Conservation (phyloP, 805 yeast species). For the Candida jianshihensis region DNA sequence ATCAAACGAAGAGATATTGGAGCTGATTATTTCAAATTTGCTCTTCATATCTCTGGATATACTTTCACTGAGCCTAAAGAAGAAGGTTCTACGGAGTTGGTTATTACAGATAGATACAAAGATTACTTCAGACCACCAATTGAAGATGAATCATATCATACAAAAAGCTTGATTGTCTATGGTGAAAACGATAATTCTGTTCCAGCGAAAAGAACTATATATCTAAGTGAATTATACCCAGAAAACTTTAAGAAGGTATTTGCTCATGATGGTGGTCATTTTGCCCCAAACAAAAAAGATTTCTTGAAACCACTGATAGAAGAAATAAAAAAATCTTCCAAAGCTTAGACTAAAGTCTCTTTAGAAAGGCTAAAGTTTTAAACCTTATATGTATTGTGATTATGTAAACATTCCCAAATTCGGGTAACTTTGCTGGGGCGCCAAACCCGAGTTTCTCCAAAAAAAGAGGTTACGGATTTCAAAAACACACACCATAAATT, state of each 20-base stretch:
- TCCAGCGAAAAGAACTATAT: constrained; percentile 59
- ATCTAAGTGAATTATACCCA: constrained; percentile 49
- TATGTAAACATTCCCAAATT: too few species aligned
- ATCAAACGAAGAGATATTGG: constrained; percentile 38
- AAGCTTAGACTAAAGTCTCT: neutral
- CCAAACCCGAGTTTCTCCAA: neutral
- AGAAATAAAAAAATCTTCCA: constrained; percentile 18
- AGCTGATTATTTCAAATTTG: constrained; percentile 49
- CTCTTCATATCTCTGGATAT: constrained; percentile 68
- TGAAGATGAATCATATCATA: constrained; percentile 23
- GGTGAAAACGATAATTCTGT: constrained; percentile 90
- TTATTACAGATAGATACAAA: constrained; percentile 29
- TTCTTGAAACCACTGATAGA: constrained; percentile 36
- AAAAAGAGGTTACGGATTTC: too few species aligned
- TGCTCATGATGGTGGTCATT: constrained; percentile 95
- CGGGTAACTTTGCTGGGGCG: neutral
- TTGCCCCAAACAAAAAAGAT: constrained; percentile 83
- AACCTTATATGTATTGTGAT: too few species aligned
- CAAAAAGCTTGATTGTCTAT: constrained; percentile 62
- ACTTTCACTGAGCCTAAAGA: constrained; percentile 36
- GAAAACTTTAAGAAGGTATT: constrained; percentile 38
- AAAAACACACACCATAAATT: too few species aligned
- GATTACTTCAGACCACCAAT: constrained; percentile 24
- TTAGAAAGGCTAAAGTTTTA: too few species aligned
- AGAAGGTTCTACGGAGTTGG: constrained; percentile 24